Evolutionary conservation across 352 stramenopile genomes (phyloP).

Genomic region (Globisporangium okanoganense): DNA sequence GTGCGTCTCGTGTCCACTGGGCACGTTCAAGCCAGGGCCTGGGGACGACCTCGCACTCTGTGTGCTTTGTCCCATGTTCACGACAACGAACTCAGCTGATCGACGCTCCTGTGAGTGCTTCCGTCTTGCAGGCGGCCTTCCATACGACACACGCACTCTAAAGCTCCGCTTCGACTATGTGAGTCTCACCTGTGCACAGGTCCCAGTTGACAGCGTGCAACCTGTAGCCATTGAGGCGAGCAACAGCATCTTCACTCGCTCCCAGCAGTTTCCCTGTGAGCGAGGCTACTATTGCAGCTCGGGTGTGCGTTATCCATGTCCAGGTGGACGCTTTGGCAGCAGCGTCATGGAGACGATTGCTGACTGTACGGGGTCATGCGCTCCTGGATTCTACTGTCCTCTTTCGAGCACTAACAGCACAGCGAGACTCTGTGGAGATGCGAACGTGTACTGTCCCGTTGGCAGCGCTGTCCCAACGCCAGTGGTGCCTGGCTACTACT

Average conservation of each 20-base stretch:
- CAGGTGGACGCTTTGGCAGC: constrained; percentile 41
- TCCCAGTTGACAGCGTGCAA: constrained; percentile 8
- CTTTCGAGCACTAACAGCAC: constrained; percentile 50
- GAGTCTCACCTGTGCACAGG: constrained; percentile 23
- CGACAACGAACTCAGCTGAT: constrained; percentile 38
- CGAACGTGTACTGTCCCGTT: constrained; percentile 54
- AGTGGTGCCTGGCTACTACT: constrained; percentile 64
- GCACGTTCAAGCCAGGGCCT: constrained; percentile 60
- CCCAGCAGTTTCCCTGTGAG: constrained; percentile 53
- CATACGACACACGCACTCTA: constrained; percentile 25
- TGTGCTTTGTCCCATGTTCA: constrained; percentile 39
- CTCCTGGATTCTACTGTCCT: constrained; percentile 57
- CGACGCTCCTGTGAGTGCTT: constrained; percentile 60
- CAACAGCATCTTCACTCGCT: constrained; percentile 37
- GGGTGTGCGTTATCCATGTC: constrained; percentile 51
- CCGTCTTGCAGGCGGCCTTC: constrained; percentile 36
- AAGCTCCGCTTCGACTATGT: constrained; percentile 38
- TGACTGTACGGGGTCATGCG: constrained; percentile 40
- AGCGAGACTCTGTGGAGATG: constrained; percentile 23
- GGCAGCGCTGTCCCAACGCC: constrained; percentile 49
- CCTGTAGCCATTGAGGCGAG: constrained; percentile 13
- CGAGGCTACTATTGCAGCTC: constrained; percentile 50
- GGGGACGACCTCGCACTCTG: constrained; percentile 54
- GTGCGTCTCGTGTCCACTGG: constrained; percentile 57
- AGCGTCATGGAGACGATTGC: constrained; percentile 24